Conservation (phyloP, 2,329 filamentous ascomycete species). For the Cadophora sp. region DNA sequence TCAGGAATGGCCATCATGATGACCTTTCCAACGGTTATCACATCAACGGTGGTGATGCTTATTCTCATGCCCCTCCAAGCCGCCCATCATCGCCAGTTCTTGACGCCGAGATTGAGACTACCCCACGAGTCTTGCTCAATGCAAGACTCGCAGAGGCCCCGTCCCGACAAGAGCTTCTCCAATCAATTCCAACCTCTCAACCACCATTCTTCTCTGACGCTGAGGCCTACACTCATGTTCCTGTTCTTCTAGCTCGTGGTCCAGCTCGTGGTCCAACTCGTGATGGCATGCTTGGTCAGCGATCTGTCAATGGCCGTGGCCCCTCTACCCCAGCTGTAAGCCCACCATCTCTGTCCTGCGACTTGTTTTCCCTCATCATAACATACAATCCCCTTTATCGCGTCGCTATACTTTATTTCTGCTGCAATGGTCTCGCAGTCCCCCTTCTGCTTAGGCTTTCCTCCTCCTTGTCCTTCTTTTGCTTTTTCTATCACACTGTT, state of each 20-base stretch:
- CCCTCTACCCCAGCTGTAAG: not conserved
- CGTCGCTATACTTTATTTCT: too few relatives aligned
- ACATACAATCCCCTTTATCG: too few relatives aligned
- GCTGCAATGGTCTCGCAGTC: too few relatives aligned
- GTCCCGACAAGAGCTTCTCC: not conserved
- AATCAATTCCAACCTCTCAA: not conserved
- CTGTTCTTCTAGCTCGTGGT: not conserved
- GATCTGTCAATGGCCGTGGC: not conserved
- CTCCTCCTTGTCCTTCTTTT: too few relatives aligned
- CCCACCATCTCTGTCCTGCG: not conserved
- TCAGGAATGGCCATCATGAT: not conserved
- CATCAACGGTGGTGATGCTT: not conserved
- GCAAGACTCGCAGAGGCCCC: constrained; percentile 5
- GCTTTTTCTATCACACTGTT: too few relatives aligned
- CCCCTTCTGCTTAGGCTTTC: too few relatives aligned
- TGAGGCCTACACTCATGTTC: not conserved
- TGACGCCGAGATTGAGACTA: not conserved
- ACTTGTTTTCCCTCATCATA: too few relatives aligned
- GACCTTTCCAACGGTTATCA: not conserved
- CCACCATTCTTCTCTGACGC: constrained; percentile 1
- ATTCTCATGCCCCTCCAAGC: not conserved
- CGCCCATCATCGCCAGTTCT: not conserved
- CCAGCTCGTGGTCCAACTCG: too few relatives aligned
- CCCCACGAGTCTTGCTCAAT: not conserved
- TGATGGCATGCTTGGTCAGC: not conserved